Base-by-base conservation (phyloP, 1,284 basidiomycete genomes). In the Pyrrhoderma lamaoense region DNA sequence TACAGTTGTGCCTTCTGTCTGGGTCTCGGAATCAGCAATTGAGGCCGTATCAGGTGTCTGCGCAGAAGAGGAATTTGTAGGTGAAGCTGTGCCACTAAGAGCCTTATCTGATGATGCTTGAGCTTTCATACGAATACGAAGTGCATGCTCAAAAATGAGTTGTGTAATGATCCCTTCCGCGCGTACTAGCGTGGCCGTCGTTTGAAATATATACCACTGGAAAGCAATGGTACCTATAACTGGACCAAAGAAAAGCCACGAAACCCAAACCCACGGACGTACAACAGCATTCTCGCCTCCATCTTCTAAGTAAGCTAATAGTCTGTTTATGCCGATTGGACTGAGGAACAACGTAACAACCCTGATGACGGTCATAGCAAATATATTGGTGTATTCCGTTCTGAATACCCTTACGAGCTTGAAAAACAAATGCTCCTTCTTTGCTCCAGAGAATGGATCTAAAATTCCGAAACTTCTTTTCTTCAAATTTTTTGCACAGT, bases 61-160 rank as follows among this genome's bases (percentile, higher is more conserved):
- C 2, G 60, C 54, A 18, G 55, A 58, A n/a, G 50, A 61, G 38
- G 55, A 55, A 34, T 27, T 53, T 16, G 47, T 59, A 16, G 43
- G 45, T 21, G 50, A 43, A 8, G 62, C 52, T 11, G 27, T 5
- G 5, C 5, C 27, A 11, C 27, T 11, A 5, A 11, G 27, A 16
- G n/a, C 5, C 4, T 22, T 22, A 23, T 64, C 61, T 1, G 60
- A 47, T 0, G 65, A 37, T n/a, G 47, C 63, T 57, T 78, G 74
- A 2, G 77, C 72, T 58, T 79, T 80, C 66, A 86, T 72, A 16
- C 85, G 74, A 38, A 87, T 77, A 36, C 83, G 74, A 2, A 87
- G 68, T 1, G 82, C 70, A 58, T 87, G 85, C 53, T 85, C 80
- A 60, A 87, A 85, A 4, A 88, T 66, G 3, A 87, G 71, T 57